phyloP scores from a whole-genome alignment of 768 basidiomycete genomes.

The Boletus patriciae region DNA sequence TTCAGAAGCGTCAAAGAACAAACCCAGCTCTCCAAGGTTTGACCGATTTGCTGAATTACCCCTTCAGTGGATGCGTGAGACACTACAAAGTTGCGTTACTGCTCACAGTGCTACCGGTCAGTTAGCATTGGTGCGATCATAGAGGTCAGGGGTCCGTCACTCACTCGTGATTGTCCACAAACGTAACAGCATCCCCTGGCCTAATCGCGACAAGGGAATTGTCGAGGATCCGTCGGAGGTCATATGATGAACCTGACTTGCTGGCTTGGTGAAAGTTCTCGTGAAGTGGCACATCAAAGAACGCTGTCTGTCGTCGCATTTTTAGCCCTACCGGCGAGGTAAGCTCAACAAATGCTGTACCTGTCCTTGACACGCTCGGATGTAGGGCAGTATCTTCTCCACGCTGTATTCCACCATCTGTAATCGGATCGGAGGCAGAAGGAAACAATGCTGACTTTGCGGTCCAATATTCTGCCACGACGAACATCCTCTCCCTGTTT shows the following conservation, averaged over 20 bases:
- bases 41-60: conserved; percentile 56
- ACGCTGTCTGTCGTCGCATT: conserved; percentile 57
- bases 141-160: conserved; percentile 23
- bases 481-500: conserved; percentile 56
- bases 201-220: conserved; percentile 63
- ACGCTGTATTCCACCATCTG: conserved; percentile 35
- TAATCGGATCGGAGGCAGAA: background rate
- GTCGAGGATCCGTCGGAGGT: conserved; percentile 73
- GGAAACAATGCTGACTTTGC: conserved; percentile 47
- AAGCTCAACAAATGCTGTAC: conserved; percentile 36
- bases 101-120: conserved; percentile 57
- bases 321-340: background rate
- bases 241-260: conserved; percentile 61
- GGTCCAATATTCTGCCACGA: conserved; percentile 82
- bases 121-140: background rate
- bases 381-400: conserved; percentile 53
- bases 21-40: conserved; percentile 83
- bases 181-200: conserved; percentile 84
- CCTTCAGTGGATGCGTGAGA: background rate
- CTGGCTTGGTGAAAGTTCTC: conserved; percentile 80
- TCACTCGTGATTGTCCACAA: conserved; percentile 90
- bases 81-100: conserved; percentile 27
- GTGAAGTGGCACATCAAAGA: conserved; percentile 92
- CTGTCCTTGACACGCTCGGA: conserved; percentile 63
- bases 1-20: conserved; percentile 16